Percentiles rank a stretch among this genome's conserved stretches.
Conservation (phyloP, 75 land plant genomes). For the Sequoia sempervirens region DNA sequence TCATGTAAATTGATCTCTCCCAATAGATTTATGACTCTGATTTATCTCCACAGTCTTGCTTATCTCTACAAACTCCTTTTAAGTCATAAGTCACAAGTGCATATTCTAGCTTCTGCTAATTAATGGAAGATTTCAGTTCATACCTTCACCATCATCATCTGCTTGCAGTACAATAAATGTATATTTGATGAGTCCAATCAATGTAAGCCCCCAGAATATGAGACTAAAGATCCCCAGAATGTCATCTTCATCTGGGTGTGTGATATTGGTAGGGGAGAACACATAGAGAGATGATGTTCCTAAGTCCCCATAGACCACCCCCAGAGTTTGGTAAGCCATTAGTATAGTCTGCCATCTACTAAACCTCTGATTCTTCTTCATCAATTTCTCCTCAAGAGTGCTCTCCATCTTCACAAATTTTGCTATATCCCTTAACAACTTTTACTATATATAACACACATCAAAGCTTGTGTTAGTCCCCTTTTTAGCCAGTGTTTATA, state of each 20-base stretch:
- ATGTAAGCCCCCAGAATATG: constrained; percentile 69
- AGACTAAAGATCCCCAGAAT: constrained; percentile 61
- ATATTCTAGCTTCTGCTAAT: not conserved
- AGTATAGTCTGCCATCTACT: constrained; percentile 27
- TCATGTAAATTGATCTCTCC: not conserved
- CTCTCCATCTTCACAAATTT: not conserved
- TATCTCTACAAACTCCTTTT: not conserved
- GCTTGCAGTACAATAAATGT: constrained; percentile 57
- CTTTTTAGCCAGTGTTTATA: no score
- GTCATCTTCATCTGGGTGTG: constrained; percentile 47
- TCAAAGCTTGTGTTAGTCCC: no score
- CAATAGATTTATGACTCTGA: not conserved
- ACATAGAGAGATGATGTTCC: constrained; percentile 84
- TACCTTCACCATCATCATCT: constrained; percentile 85
- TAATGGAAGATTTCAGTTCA: not conserved
- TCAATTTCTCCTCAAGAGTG: not conserved
- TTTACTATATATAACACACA: not conserved
- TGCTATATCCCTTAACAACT: not conserved
- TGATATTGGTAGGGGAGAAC: constrained; percentile 53
- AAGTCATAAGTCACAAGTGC: not conserved
- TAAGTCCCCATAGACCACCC: constrained; percentile 75
- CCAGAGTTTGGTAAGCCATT: constrained; percentile 63
- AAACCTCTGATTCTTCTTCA: not conserved
- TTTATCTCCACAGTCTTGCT: not conserved
- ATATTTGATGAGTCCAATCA: constrained; percentile 69